Evolutionary conservation across 805 yeast genomes (phyloP), one percentile per base, ranked within the genome.

Genomic region (Saccharomyces paradoxus): DNA sequence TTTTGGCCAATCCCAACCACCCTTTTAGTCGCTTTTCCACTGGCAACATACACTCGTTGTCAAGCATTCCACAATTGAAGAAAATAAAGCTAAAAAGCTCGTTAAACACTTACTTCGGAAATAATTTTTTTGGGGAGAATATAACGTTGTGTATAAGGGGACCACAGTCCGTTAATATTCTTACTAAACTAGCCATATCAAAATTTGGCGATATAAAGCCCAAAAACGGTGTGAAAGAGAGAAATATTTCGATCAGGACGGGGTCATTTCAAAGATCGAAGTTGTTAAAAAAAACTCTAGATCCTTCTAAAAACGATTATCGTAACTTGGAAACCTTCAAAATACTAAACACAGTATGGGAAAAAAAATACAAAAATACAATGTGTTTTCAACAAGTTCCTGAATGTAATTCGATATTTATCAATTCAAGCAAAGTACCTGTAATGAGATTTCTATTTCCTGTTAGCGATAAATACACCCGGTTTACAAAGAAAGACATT

Each of bases 21-120:
- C 84, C 80, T 0, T 87, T 86, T 62, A 73, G 74, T 56, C 71
- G 81, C 51, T 87, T 87, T 67, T 77, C 83, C 0, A 84, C 92
- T 0, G 95, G 95, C 0, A 80, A 78, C 59, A 66, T 70, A 17
- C 62, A 69, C n/a, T 82, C 90, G 0, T 63, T 85, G 51, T 63
- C 67, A 22, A 73, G 67, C 37, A 13, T 68, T 1, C 71, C 77
- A 9, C 63, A 62, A 37, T 55, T 65, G 9, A 66, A 70, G 46
- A 73, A 70, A 31, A 48, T 67, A 1, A 72, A 74, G 52, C 58
- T 82, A 8, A 71, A 66, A 55, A 64, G 62, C 0, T 62, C 69
- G 13, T 59, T 84, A 21, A 48, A 59, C 2, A 56, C 63, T 1
- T 82, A 79, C 63, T 81, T 73, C 58, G 56, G 70, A 1, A 55